Evolutionary conservation across 164 flowering plant genomes (phyloP).

Genomic region (Liriodendron chinense): DNA sequence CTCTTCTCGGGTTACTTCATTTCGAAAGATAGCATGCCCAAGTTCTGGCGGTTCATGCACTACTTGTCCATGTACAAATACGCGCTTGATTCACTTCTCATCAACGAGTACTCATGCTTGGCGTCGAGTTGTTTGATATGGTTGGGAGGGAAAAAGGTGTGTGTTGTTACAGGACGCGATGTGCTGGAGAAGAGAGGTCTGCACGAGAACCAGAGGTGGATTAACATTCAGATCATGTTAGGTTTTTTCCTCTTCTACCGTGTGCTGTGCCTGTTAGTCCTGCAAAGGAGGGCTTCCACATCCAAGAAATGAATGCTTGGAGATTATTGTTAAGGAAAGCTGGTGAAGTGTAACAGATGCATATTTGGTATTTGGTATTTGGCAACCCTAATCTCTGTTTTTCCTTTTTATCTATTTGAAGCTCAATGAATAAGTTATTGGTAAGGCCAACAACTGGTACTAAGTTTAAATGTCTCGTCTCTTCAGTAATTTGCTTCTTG

Average conservation of each 20-base stretch:
- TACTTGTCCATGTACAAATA: slow-evolving; percentile 90
- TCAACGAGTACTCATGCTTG: slow-evolving; percentile 89
- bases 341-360: too few relatives aligned
- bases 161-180: slow-evolving; percentile 72
- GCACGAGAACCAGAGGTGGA: slow-evolving; percentile 71
- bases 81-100: slow-evolving; percentile 74
- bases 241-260: slow-evolving; percentile 84
- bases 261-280: slow-evolving; percentile 62
- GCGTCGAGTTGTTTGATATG: slow-evolving; percentile 63
- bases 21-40: slow-evolving; percentile 68
- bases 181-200: slow-evolving; percentile 73
- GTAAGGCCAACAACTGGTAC: too few relatives aligned
- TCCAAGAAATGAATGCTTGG: slow-evolving; percentile 42
- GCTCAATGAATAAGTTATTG: too few relatives aligned
- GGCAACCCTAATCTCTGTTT: too few relatives aligned
- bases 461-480: too few relatives aligned
- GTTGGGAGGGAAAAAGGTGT: slow-evolving; percentile 48
- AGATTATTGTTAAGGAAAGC: too few relatives aligned
- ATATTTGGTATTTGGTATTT: too few relatives aligned
- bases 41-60: slow-evolving; percentile 88
- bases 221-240: slow-evolving; percentile 64
- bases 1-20: slow-evolving; percentile 98
- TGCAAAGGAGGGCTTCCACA: slow-evolving; percentile 73
- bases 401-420: too few relatives aligned
- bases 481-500: too few relatives aligned